Percentiles rank a stretch among this genome's conserved stretches.
Evolutionary conservation across 2,329 filamentous ascomycete species (phyloP).

Genomic region (Paracoccidioides lutzii): DNA sequence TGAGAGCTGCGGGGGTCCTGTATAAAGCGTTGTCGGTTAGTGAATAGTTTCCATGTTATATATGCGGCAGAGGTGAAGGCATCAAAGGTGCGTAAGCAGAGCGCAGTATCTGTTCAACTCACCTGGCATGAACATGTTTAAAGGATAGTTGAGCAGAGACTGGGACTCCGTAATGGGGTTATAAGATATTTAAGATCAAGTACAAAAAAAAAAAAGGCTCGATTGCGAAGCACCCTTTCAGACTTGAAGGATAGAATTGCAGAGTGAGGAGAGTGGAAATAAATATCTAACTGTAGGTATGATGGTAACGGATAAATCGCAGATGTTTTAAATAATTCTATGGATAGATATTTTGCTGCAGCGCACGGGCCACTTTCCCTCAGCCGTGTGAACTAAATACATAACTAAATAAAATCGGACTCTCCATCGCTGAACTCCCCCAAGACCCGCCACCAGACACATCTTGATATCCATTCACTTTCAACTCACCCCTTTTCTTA

Average conservation of each 20-base stretch:
- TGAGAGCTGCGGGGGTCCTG: slow-evolving; percentile 34
- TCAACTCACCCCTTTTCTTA: neutral
- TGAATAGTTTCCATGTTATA: neutral
- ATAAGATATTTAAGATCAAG: neutral
- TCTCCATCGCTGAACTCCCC: slow-evolving; percentile 6
- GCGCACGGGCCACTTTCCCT: slow-evolving; percentile 11
- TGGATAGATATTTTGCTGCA: no score
- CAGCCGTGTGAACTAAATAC: neutral
- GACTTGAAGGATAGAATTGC: neutral
- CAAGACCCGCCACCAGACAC: neutral
- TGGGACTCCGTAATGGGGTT: neutral
- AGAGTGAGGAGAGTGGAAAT: no score
- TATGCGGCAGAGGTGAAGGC: neutral
- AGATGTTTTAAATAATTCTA: no score
- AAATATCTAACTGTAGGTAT: no score
- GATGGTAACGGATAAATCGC: no score
- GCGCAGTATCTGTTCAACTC: neutral
- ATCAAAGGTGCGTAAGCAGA: neutral
- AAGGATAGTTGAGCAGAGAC: neutral
- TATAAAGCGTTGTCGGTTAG: neutral
- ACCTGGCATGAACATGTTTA: slow-evolving; percentile 16
- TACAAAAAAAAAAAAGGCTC: no score
- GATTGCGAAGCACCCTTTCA: no score
- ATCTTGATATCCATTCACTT: neutral
- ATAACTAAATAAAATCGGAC: neutral